A percentile compares a stretch with the other conserved stretches of the same genome.
These are phyloP conservation scores for Sporothrix pseudoabietina DNA, from an alignment of 2,329 filamentous ascomycete genomes.

Conservation along the genomic window DNA sequence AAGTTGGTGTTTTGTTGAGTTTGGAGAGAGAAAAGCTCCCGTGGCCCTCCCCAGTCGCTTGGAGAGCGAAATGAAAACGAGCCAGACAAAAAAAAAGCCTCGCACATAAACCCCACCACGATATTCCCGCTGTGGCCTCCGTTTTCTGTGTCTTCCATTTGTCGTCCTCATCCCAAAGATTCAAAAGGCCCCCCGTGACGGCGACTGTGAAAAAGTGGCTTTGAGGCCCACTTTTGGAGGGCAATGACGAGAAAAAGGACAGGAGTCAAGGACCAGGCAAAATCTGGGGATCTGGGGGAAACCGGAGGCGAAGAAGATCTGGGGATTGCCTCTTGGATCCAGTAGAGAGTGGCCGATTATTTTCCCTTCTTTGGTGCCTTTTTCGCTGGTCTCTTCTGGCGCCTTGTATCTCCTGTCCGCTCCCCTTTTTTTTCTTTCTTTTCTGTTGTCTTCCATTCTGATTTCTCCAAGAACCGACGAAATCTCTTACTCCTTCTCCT, in stretches of 20 bases:
- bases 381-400: background rate
- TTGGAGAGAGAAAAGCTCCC: background rate
- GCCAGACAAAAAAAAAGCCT: background rate
- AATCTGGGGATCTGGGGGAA: background rate
- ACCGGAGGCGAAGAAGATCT: background rate
- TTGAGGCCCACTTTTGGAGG: background rate
- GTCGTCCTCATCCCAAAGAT: background rate
- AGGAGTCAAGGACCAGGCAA: background rate
- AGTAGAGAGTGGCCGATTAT: background rate
- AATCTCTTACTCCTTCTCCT: background rate
- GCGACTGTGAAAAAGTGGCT: background rate
- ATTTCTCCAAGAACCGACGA: background rate
- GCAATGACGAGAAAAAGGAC: background rate
- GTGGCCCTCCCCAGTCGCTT: background rate
- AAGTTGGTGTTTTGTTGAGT: background rate
- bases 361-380: background rate
- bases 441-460: background rate
- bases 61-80: background rate
- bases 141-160: background rate
- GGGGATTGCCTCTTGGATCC: background rate
- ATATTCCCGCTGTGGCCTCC: background rate
- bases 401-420: background rate
- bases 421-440: background rate
- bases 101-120: slow-evolving; percentile 2
- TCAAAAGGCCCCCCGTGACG: background rate